phyloP scores from a whole-genome alignment of 2,329 filamentous ascomycete genomes.

The Aspergillus sp. region DNA sequence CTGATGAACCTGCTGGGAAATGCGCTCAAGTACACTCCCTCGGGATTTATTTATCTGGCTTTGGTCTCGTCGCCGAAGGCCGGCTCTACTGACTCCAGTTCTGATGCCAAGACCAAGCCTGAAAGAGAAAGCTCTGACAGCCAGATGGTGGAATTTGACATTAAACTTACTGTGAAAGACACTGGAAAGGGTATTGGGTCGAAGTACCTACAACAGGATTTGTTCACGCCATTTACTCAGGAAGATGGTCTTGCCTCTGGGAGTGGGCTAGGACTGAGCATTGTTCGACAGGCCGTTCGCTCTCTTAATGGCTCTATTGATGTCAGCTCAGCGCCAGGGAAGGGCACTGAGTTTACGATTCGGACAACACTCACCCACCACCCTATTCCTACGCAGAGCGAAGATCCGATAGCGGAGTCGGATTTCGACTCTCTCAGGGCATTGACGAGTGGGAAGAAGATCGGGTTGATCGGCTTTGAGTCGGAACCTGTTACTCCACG shows the following conservation, averaged over 20 bases:
- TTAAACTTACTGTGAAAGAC: constrained; percentile 20
- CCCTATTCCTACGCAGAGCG: constrained; percentile 1
- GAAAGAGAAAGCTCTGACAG: background rate
- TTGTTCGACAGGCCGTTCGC: constrained; percentile 40
- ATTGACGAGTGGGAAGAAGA: too few relatives aligned
- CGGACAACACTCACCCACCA: constrained; percentile 2
- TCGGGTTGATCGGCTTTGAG: constrained; percentile 13
- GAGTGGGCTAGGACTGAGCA: constrained; percentile 53
- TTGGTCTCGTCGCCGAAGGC: background rate
- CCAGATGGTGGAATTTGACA: constrained; percentile 2
- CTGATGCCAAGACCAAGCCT: background rate
- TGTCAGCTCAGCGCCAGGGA: constrained; percentile 15
- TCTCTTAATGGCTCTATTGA: constrained; percentile 20
- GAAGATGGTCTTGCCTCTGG: constrained; percentile 50
- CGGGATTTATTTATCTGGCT: constrained; percentile 5
- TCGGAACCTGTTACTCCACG: constrained; percentile 3
- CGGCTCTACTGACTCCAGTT: background rate
- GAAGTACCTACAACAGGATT: constrained; percentile 15
- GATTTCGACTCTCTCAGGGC: too few relatives aligned
- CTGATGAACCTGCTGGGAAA: constrained; percentile 13
- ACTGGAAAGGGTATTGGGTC: constrained; percentile 23
- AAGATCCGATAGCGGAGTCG: too few relatives aligned
- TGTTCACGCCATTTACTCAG: constrained; percentile 53
- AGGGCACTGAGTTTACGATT: constrained; percentile 17
- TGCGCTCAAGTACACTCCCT: constrained; percentile 11